Conservation (phyloP, 1,139 yeast species). For the Chernovozyma sophiae-reginae region DNA sequence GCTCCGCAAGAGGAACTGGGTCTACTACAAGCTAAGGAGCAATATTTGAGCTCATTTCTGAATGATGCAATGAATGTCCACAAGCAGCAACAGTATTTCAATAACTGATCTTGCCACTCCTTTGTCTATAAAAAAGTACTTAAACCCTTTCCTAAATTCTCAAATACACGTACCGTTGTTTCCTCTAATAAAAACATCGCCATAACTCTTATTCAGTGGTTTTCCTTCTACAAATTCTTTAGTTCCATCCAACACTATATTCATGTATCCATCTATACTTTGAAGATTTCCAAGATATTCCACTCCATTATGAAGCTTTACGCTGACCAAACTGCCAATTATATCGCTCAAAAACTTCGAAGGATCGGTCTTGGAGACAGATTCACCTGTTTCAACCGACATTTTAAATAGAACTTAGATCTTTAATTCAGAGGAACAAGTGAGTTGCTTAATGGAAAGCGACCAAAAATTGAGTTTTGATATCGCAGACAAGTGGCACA, state of each 20-base stretch:
- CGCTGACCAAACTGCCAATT: conserved; percentile 75
- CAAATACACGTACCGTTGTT: conserved; percentile 61
- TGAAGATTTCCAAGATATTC: conserved; percentile 73
- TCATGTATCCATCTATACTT: conserved; percentile 96
- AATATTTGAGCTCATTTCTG: too few relatives aligned
- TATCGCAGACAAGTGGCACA: too few relatives aligned
- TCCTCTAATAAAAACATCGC: conserved; percentile 92
- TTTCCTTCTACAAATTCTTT: conserved; percentile 60
- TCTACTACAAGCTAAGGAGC: too few relatives aligned
- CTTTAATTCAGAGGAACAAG: too few relatives aligned
- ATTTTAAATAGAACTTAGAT: background rate
- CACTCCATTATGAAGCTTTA: conserved; percentile 82
- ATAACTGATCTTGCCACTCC: too few relatives aligned
- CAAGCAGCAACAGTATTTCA: too few relatives aligned
- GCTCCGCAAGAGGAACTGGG: too few relatives aligned
- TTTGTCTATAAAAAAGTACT: background rate
- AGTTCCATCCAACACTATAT: conserved; percentile 78
- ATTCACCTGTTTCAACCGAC: conserved; percentile 1
- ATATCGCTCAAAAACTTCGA: conserved; percentile 78
- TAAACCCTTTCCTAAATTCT: background rate
- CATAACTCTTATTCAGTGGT: conserved; percentile 54
- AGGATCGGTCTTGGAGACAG: conserved; percentile 44
- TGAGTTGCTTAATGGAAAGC: too few relatives aligned
- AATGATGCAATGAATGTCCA: too few relatives aligned
- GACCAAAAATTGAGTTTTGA: too few relatives aligned